phyloP scores from a whole-genome alignment of 2,329 filamentous ascomycete genomes.

The Fusarium sp. region DNA sequence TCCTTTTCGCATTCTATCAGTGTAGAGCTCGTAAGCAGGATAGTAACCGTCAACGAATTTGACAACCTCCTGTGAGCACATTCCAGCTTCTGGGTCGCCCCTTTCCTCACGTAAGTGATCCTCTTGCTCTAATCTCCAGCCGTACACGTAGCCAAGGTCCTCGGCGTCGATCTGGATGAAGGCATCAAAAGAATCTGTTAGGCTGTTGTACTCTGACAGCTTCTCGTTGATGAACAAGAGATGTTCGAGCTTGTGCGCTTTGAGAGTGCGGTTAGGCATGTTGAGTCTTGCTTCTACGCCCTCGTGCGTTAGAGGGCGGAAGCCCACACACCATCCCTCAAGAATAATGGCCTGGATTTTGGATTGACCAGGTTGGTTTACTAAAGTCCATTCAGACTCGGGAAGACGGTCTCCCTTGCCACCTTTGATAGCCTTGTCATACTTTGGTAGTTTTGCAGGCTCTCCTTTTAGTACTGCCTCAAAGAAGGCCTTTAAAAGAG shows the following conservation, averaged over 20 bases:
- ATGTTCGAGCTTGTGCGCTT: conserved; percentile 61
- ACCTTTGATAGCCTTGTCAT: conserved; percentile 83
- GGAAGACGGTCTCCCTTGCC: conserved; percentile 82
- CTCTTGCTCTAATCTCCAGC: conserved; percentile 87
- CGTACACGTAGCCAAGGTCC: conserved; percentile 80
- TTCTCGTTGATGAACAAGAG: conserved; percentile 64
- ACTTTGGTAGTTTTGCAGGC: conserved; percentile 73
- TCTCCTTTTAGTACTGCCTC: conserved; percentile 63
- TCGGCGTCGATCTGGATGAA: conserved; percentile 76
- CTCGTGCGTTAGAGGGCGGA: conserved; percentile 70
- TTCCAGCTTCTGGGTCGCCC: conserved; percentile 71
- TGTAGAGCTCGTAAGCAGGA: conserved; percentile 78
- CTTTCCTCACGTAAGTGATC: conserved; percentile 72
- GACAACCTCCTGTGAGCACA: conserved; percentile 84
- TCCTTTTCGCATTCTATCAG: conserved; percentile 68
- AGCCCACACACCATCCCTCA: conserved; percentile 93
- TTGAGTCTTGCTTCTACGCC: conserved; percentile 66
- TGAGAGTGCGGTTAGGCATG: conserved; percentile 62
- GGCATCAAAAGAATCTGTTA: conserved; percentile 64
- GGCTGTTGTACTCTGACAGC: conserved; percentile 60
- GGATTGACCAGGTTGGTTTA: conserved; percentile 64
- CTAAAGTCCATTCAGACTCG: conserved; percentile 68
- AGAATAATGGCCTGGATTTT: conserved; percentile 78
- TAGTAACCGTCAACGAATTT: conserved; percentile 79
- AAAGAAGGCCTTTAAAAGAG: conserved; percentile 74